A percentile compares a stretch with the other conserved stretches of the same genome.
These are phyloP conservation scores for Bryoglossum gracile DNA, from an alignment of 495 filamentous ascomycete species.

Conservation along the genomic window DNA sequence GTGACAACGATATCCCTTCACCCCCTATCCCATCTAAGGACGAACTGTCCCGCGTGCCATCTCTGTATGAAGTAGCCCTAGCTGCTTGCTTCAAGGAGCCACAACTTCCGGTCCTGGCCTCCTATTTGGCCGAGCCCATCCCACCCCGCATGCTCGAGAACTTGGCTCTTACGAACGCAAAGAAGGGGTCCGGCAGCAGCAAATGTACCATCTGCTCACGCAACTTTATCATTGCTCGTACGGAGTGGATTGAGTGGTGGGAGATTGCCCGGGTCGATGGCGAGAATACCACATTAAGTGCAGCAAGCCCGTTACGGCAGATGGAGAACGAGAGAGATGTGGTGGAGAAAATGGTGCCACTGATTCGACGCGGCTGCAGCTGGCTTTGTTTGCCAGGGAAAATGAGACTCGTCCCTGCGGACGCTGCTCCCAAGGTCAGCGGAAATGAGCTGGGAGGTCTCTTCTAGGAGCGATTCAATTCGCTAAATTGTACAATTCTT, in stretches of 20 bases:
- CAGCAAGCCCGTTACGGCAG: constrained; percentile 17
- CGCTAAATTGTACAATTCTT: neutral
- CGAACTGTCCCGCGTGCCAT: constrained; percentile 20
- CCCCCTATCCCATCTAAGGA: constrained; percentile 9
- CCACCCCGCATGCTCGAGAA: constrained; percentile 33
- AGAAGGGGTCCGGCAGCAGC: constrained; percentile 43
- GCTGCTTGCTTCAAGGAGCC: constrained; percentile 17
- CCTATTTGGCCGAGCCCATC: constrained; percentile 10
- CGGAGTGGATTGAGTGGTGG: constrained; percentile 75
- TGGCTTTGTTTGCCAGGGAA: constrained; percentile 49
- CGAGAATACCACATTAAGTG: neutral
- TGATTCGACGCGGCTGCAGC: constrained; percentile 58
- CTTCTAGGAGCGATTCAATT: neutral
- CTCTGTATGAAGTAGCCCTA: constrained; percentile 24
- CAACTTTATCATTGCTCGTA: constrained; percentile 49
- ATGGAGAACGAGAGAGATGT: constrained; percentile 24
- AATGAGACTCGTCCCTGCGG: too few species aligned
- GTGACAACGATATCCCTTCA: neutral
- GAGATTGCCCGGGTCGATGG: constrained; percentile 28
- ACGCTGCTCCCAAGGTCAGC: too few species aligned
- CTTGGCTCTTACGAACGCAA: constrained; percentile 26
- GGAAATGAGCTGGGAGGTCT: too few species aligned
- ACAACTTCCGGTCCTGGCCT: constrained; percentile 17
- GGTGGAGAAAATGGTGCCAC: constrained; percentile 44
- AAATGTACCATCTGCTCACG: constrained; percentile 54